These are phyloP conservation scores for Calocera viscosa DNA, from an alignment of 768 basidiomycete genomes.

Conservation along the genomic window DNA sequence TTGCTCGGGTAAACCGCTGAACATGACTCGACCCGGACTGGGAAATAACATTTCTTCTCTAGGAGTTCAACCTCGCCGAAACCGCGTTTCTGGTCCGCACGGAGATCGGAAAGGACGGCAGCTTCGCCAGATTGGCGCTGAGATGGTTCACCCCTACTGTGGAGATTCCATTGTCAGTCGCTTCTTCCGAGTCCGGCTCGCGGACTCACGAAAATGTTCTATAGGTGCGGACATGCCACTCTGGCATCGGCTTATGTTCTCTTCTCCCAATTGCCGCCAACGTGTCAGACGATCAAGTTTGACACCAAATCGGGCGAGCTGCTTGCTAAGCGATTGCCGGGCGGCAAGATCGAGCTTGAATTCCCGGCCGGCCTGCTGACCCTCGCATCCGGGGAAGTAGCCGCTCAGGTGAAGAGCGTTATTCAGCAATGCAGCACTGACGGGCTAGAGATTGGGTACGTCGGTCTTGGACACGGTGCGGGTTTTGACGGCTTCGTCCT, in stretches of 20 bases:
- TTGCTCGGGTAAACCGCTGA: constrained; percentile 25
- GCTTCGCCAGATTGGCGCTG: constrained; percentile 24
- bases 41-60: neutral
- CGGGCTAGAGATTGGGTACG: neutral
- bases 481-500: constrained; percentile 12
- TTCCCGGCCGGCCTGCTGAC: constrained; percentile 19
- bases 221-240: constrained; percentile 27
- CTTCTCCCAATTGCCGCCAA: constrained; percentile 14
- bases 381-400: neutral
- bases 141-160: constrained; percentile 30
- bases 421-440: constrained; percentile 10
- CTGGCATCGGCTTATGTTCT: constrained; percentile 24
- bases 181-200: neutral
- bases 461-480: neutral
- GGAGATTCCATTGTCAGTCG: constrained; percentile 27
- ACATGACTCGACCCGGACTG: neutral
- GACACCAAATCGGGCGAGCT: constrained; percentile 18
- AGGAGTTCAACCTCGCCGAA: constrained; percentile 23
- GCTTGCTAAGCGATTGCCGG: constrained; percentile 12
- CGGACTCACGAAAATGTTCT: neutral
- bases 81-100: constrained; percentile 19
- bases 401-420: neutral
- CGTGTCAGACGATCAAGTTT: constrained; percentile 18
- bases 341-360: constrained; percentile 21
- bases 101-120: constrained; percentile 31